Base-by-base conservation (phyloP, 2,329 filamentous ascomycete species). In the Calonectria henricotiae region DNA sequence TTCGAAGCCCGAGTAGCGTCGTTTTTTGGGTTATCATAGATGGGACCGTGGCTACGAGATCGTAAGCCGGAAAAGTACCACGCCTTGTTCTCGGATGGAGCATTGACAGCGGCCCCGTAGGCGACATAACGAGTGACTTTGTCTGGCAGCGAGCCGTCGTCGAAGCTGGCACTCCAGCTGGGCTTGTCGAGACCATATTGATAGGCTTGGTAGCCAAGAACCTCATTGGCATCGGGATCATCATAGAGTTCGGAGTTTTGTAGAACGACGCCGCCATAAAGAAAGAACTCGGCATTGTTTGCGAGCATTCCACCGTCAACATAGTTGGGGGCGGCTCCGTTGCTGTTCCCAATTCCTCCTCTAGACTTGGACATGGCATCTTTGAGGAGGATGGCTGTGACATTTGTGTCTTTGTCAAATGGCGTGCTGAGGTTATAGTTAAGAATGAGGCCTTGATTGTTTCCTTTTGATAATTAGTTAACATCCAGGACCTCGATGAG, bases 31-130 rank as follows among this genome's bases (percentile, higher is more conserved):
- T 77, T 79, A 2, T 77, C 76, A 67, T 83, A 85, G 49, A 93
- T 86, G 0, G 84, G 81, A 0, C 89, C 89, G 75, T 82, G 86
- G 13, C 80, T 80, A 0, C 84, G 79, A 0, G 89, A 85, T 15
- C 83, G 87, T 79, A 92, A 82, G 0, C 92, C 92, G 0, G 90
- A 89, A 73, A 94, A 93, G 74, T 94, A 94, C 84, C 90, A 94
- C 0, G 90, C 91, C 73, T 90, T 86, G 72, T 93, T 91, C 79
- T 94, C 92, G 0, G 91, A 93, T 0, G 92, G 91, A 0, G 89
- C 90, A 49, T 85, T 93, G 12, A 86, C 90, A 0, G 86, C 87
- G 2, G 88, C 92, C 20, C 92, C 92, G 72, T 88, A 90, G 0
- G 91, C 88, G 25, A 94, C 75, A 74, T 92, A 93, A 60, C 88